Evolutionary conservation across 371 early-diverging fungal species (phyloP).

Genomic region (Mucor saturninus): DNA sequence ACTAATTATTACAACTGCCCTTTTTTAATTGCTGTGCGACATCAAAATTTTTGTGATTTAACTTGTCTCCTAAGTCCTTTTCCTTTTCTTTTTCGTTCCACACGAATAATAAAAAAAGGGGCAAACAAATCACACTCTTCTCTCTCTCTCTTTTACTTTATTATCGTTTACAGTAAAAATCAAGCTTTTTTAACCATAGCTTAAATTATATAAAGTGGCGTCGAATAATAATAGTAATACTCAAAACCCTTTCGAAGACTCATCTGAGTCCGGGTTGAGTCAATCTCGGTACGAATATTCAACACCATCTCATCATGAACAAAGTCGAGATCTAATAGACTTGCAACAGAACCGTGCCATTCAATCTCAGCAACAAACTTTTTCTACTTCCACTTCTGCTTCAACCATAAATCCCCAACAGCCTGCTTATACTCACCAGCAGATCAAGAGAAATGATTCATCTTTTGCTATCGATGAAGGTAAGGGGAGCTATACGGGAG

Average conservation of each 20-base stretch:
- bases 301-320: constrained; percentile 6
- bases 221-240: constrained; percentile 20
- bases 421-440: constrained; percentile 17
- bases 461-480: constrained; percentile 38
- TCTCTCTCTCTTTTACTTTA: constrained; percentile 3
- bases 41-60: constrained; percentile 1
- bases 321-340: constrained; percentile 22
- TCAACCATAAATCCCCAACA: constrained; percentile 15
- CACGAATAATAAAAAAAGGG: constrained; percentile 5
- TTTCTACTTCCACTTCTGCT: constrained; percentile 21
- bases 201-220: constrained; percentile 18
- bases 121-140: constrained; percentile 3
- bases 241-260: constrained; percentile 33
- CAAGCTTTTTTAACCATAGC: background rate
- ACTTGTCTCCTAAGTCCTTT: background rate
- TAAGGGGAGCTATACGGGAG: constrained; percentile 11
- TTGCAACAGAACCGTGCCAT: constrained; percentile 16
- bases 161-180: background rate
- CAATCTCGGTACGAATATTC: constrained; percentile 19
- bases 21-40: constrained; percentile 9
- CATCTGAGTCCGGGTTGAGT: constrained; percentile 30
- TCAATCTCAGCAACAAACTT: constrained; percentile 10
- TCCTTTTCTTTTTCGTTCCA: constrained; percentile 4
- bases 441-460: constrained; percentile 30
- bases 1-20: constrained; percentile 10